phyloP scores from a whole-genome alignment of 495 filamentous ascomycete species.

The Aspergillus funiculosus region DNA sequence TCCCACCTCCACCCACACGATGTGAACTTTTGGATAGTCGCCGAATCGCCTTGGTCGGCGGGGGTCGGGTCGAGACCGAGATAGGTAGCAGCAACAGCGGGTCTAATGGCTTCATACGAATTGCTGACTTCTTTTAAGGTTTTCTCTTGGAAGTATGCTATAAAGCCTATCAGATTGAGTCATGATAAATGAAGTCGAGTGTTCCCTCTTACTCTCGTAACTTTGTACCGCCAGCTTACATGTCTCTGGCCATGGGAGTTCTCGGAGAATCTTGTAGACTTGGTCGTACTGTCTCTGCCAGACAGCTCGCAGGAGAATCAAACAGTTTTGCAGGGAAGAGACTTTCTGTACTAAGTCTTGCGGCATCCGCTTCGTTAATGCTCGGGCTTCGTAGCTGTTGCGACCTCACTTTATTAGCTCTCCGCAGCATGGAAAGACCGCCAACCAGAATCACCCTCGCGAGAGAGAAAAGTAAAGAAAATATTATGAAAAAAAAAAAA shows the following conservation, averaged over 20 bases:
- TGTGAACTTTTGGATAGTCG: slow-evolving; percentile 35
- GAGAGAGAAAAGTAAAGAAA: no score
- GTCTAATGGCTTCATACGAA: slow-evolving; percentile 46
- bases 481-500: not conserved
- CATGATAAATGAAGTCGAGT: slow-evolving; percentile 1
- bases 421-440: not conserved
- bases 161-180: not conserved
- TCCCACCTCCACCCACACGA: slow-evolving; percentile 46
- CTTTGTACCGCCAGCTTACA: slow-evolving; percentile 36
- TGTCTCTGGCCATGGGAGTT: slow-evolving; percentile 39
- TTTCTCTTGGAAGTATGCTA: slow-evolving; percentile 43
- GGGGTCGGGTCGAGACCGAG: slow-evolving; percentile 37
- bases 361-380: slow-evolving; percentile 46
- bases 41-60: slow-evolving; percentile 29
- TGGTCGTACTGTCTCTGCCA: slow-evolving; percentile 44
- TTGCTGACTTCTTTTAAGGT: slow-evolving; percentile 43
- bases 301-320: slow-evolving; percentile 42
- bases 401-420: slow-evolving; percentile 8
- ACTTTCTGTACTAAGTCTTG: slow-evolving; percentile 32
- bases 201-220: slow-evolving; percentile 35
- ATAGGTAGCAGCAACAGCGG: slow-evolving; percentile 39
- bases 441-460: no score
- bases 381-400: slow-evolving; percentile 48
- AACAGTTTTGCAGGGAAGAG: slow-evolving; percentile 39
- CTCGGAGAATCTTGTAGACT: slow-evolving; percentile 39